Percentiles rank a stretch among this genome's conserved stretches.
phyloP scores from a whole-genome alignment of 2,329 filamentous ascomycete species.

The Hymenoscyphus infarciens region DNA sequence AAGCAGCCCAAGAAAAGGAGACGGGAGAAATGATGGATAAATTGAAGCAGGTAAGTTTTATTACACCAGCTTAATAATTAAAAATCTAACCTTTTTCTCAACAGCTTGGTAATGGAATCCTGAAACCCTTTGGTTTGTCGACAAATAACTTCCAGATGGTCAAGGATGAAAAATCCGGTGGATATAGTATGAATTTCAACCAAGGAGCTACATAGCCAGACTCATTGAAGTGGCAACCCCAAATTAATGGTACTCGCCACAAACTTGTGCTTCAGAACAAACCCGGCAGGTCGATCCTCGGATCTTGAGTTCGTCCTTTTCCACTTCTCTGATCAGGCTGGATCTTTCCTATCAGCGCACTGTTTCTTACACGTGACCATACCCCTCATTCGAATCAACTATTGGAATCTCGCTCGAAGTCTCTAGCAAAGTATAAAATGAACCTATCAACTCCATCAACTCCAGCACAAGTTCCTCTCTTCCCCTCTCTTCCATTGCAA shows the following conservation, averaged over 20 bases:
- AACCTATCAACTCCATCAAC: neutral
- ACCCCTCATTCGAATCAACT: too few species aligned
- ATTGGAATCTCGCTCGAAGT: neutral
- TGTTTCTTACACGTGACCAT: too few species aligned
- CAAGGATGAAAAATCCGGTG: conserved; percentile 83
- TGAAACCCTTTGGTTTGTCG: conserved; percentile 90
- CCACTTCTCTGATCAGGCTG: too few species aligned
- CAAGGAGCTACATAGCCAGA: conserved; percentile 23
- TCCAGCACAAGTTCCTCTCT: neutral
- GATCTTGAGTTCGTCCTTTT: too few species aligned
- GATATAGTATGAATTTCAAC: conserved; percentile 88
- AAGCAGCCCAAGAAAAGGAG: conserved; percentile 79
- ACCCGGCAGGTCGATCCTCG: too few species aligned
- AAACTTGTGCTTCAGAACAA: neutral
- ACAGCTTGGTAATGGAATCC: conserved; percentile 79
- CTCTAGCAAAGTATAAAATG: neutral
- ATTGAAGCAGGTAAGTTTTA: conserved; percentile 65
- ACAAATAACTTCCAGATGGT: conserved; percentile 94
- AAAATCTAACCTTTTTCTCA: neutral
- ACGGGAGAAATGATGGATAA: conserved; percentile 98
- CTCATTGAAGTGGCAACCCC: neutral
- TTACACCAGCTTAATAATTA: neutral
- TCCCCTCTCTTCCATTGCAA: neutral
- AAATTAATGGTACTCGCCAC: neutral
- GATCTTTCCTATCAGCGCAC: too few species aligned